Base-by-base conservation (phyloP, 78 protist species). In the Ministeria vibrans region DNA sequence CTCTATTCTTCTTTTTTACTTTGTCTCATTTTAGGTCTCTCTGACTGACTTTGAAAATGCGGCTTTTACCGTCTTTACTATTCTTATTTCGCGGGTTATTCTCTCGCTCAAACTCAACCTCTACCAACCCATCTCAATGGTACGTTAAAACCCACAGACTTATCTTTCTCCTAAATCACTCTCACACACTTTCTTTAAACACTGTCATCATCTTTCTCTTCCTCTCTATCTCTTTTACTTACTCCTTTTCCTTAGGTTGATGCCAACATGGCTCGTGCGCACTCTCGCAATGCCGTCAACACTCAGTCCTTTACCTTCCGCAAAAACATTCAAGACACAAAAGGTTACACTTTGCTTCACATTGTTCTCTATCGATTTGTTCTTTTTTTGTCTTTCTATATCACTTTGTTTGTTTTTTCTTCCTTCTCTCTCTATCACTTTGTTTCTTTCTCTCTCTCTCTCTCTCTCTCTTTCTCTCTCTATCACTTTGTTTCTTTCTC, bases 31-130 rank as follows among this genome's bases (percentile, higher is more conserved):
- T 95, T 95, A 96, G 64, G 90, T 91, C 11, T 92, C 87, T 43
- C 18, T 95, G 41, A 92, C 98, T 1, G 97, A 94, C 77, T 97
- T 95, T 62, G 98, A 97, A 79, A 97, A 97, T 62, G 95, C 99
- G 0, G 99, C 99, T 20, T 97, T 83, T 75, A 68, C 89, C 32
- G 88, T 79, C 25, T 92, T 95, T 68, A 77, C 79, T 23, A 80
- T 92, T 44, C 87, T 97, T 32, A 36, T 92, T 28, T 34, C 94
- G 23, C 91, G 94, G 25, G 91, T 91, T 44, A 93, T 97, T 66
- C 75, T 87, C 68, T 53, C 77, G 22, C 89, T 92, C 77, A 55
- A 86, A 53, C 85, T 92, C 49, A 84, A 92, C 73, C 78, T 97
- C 64, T 92, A 90, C 88, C 63, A 95, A 32, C 99, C 99, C 42